Conservation (phyloP, 768 basidiomycete genomes). For the Lyophyllum decastes region DNA sequence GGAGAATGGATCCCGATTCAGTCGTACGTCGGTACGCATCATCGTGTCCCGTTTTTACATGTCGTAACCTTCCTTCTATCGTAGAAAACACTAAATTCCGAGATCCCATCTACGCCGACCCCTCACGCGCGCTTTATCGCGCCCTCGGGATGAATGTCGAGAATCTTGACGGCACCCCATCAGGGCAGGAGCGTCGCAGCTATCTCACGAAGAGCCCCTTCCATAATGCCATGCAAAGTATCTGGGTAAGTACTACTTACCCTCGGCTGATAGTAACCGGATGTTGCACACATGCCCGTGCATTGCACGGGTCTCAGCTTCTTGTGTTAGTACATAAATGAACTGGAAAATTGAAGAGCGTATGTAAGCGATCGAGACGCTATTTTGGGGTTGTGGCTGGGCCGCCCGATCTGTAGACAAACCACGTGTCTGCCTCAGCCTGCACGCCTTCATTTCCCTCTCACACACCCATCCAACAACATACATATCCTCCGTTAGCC, state of each 20-base stretch:
- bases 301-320: no score
- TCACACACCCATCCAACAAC: no score
- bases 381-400: no score
- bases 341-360: no score
- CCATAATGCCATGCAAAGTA: slow-evolving; percentile 36
- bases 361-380: no score
- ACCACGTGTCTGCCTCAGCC: no score
- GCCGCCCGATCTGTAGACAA: no score
- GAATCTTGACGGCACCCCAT: slow-evolving; percentile 43
- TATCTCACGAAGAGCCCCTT: slow-evolving; percentile 41
- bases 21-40: slow-evolving; percentile 45
- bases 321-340: no score
- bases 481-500: no score
- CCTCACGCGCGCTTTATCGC: slow-evolving; percentile 57
- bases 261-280: no score
- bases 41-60: background rate
- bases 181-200: slow-evolving; percentile 42
- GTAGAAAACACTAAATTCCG: slow-evolving; percentile 47
- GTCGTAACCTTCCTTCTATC: background rate
- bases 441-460: no score
- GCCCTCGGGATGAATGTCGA: slow-evolving; percentile 63
- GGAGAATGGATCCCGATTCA: slow-evolving; percentile 56
- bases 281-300: no score
- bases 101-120: slow-evolving; percentile 64
- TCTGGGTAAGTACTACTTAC: slow-evolving; percentile 38